phyloP scores from a whole-genome alignment of 306 rosid species.

The Prunus mume region DNA sequence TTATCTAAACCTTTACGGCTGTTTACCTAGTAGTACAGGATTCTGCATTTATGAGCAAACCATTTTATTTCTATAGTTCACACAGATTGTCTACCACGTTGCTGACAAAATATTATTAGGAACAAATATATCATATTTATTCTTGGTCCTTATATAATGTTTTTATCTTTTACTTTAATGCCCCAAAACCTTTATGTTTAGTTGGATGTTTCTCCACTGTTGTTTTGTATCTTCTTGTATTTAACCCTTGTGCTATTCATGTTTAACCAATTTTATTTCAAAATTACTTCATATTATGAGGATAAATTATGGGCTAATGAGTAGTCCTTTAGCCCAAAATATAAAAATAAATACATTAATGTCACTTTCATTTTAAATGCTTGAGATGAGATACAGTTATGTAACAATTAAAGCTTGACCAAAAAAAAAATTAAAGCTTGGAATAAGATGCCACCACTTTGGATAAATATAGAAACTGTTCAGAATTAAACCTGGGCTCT shows the following conservation, averaged over 20 bases:
- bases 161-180: neutral
- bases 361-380: neutral
- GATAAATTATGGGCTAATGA: neutral
- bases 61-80: neutral
- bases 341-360: neutral
- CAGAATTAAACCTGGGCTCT: slow-evolving; percentile 77
- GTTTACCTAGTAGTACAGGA: neutral
- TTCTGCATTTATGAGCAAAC: neutral
- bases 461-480: neutral
- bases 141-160: neutral
- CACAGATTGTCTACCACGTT: neutral
- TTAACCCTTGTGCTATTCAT: neutral
- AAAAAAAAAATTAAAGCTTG: too few species aligned
- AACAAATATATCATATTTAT: neutral
- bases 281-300: neutral
- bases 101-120: neutral
- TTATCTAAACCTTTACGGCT: neutral
- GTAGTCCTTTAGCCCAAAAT: neutral
- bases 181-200: neutral
- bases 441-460: neutral
- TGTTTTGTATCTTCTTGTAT: neutral
- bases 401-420: too few species aligned
- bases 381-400: neutral
- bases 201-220: neutral
- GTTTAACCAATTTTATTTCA: neutral